These are phyloP conservation scores for Ochetophila trinervis DNA, from an alignment of 306 rosid genomes.

Conservation along the genomic window DNA sequence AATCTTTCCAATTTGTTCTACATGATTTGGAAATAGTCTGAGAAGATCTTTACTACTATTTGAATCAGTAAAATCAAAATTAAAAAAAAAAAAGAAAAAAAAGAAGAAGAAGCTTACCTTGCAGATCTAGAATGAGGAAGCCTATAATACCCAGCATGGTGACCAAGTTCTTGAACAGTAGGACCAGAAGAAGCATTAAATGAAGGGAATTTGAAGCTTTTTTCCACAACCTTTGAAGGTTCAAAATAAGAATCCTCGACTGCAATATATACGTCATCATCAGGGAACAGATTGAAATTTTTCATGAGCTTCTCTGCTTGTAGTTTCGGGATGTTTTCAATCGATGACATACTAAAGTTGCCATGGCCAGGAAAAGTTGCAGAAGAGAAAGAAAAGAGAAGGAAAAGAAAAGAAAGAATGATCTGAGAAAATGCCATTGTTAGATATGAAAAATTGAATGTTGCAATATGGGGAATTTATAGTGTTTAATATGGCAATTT, in stretches of 20 bases:
- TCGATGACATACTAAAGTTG: constrained; percentile 30
- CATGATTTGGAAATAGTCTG: too few relatives aligned
- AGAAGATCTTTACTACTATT: too few relatives aligned
- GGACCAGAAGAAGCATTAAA: constrained; percentile 34
- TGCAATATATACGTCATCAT: constrained; percentile 46
- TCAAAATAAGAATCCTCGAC: constrained; percentile 25
- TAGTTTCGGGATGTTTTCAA: constrained; percentile 29
- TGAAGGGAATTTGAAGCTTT: constrained; percentile 51
- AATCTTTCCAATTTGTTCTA: too few relatives aligned
- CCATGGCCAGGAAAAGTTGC: constrained; percentile 16
- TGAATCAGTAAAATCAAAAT: too few relatives aligned
- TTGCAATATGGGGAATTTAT: constrained; percentile 34
- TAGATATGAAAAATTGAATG: not conserved
- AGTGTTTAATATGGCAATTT: constrained; percentile 7
- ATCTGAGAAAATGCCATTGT: constrained; percentile 48
- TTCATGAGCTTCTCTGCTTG: constrained; percentile 67
- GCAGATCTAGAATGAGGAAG: constrained; percentile 82
- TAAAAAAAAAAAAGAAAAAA: constrained; percentile 2
- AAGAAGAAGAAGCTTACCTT: constrained; percentile 50
- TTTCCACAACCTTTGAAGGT: constrained; percentile 50
- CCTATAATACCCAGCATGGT: constrained; percentile 81
- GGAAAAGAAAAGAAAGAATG: constrained; percentile 27
- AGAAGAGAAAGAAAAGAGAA: constrained; percentile 37
- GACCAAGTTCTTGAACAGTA: constrained; percentile 70
- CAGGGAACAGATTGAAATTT: constrained; percentile 71